Conservation (phyloP, 2,329 filamentous ascomycete species). For the Esteya vermicola region DNA sequence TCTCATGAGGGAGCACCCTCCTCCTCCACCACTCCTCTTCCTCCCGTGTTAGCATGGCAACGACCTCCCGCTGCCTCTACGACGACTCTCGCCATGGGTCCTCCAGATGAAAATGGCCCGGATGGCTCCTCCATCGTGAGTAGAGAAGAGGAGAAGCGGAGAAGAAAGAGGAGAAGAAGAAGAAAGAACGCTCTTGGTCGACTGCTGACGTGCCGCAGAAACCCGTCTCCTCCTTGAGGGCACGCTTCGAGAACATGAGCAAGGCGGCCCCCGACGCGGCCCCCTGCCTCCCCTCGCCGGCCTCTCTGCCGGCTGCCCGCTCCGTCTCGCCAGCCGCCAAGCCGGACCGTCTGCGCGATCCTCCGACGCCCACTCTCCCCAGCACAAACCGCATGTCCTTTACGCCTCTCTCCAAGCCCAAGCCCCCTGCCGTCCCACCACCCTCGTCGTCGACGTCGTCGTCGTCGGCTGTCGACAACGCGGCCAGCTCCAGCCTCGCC, state of each 20-base stretch:
- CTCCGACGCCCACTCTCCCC: conserved; percentile 2
- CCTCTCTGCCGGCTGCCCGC: conserved; percentile 15
- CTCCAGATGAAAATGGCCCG: conserved; percentile 40
- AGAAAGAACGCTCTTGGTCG: too few relatives aligned
- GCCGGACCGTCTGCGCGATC: conserved; percentile 26
- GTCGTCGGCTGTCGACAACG: too few relatives aligned
- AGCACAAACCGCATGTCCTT: conserved; percentile 23
- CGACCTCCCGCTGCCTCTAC: neutral
- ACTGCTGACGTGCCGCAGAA: conserved; percentile 31
- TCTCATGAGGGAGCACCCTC: neutral
- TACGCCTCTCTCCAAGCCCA: conserved; percentile 20
- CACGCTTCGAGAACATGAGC: conserved; percentile 68
- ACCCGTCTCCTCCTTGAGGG: conserved; percentile 68
- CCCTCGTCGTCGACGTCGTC: neutral
- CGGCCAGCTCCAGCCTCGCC: too few relatives aligned
- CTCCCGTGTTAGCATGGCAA: conserved; percentile 1
- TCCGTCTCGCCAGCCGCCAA: conserved; percentile 24
- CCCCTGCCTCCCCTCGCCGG: conserved; percentile 2
- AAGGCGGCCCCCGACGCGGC: conserved; percentile 24
- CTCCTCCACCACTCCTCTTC: neutral
- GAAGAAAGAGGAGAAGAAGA: too few relatives aligned
- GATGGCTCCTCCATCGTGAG: conserved; percentile 66
- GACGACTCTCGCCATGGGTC: conserved; percentile 22
- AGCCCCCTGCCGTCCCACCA: conserved; percentile 15
- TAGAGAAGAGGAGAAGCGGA: too few relatives aligned